Base-by-base conservation (phyloP, 208 protist species). In the Acanthamoeba healyi region DNA sequence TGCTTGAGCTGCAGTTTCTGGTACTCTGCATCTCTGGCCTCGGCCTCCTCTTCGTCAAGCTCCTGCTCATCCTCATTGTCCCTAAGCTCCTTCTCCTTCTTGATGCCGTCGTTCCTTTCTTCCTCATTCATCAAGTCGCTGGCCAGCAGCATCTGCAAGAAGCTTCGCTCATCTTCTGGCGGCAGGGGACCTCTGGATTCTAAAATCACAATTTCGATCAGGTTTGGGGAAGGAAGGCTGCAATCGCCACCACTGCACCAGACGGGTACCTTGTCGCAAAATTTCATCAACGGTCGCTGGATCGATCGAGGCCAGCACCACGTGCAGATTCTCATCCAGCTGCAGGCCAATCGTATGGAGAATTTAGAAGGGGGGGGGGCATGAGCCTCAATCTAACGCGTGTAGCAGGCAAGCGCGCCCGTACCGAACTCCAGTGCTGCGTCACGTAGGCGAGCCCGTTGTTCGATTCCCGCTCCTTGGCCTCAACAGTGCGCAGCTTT, bases 261-360 rank as follows among this genome's bases (percentile, higher is more conserved):
- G 34, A 19, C 12, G 74, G n/a, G 44, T 26, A 84, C 74, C 34
- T 49, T 84, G 12, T 40, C n/a, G 7, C 40, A 84, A n/a, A 56
- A 84, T 84, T 56, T 84, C 74, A 9, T 84, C 74, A 36, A 84
- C 38, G 17, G 34, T 54, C 10, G 38, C 74, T 9, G 44, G 40
- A 54, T 84, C 74, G 44, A 84, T 40, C n/a, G 40, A 29, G 6
- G 34, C 74, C 36, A 84, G 38, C 29, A 84, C 29, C 7, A 26
- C 12, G 17, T 84, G 36, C 6, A 84, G 44, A 84, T 84, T 84
- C 12, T 84, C 74, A 84, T 84, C 74, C 24, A 84, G n/a, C 74
- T 84, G 74, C 61, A 70, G n/a, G 19, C 49, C 10, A 54, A 54
- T 19, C 6, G 15, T 15, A 54, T 54, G 6, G 49, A 54, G 49